Evolutionary conservation across 106 monocot genomes (phyloP).

Genomic region (Dioscorea zingiberensis): DNA sequence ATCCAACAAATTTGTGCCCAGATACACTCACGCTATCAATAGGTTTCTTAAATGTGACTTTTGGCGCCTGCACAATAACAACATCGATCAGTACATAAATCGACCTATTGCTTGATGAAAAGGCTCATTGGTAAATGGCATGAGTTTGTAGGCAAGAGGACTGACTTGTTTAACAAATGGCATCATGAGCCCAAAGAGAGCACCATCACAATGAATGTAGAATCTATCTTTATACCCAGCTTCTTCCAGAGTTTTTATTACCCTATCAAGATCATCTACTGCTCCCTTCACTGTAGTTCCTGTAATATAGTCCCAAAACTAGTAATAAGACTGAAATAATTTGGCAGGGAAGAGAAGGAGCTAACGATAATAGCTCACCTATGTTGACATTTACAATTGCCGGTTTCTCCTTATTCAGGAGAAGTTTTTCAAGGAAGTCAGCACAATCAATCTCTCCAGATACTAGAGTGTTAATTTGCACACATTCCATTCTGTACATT

Average conservation of each 20-base stretch:
- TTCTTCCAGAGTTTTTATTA: constrained; percentile 75
- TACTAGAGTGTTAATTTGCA: constrained; percentile 49
- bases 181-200: constrained; percentile 88
- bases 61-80: constrained; percentile 16
- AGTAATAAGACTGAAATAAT: not conserved
- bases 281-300: constrained; percentile 89
- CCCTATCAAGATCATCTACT: constrained; percentile 85
- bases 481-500: constrained; percentile 71
- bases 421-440: constrained; percentile 42
- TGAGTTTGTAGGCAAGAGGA: not conserved
- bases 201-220: constrained; percentile 96
- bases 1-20: constrained; percentile 81
- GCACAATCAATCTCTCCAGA: constrained; percentile 71
- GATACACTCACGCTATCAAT: constrained; percentile 88
- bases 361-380: constrained; percentile 23
- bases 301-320: constrained; percentile 8
- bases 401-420: constrained; percentile 49
- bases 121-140: too few relatives aligned
- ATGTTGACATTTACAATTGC: constrained; percentile 80
- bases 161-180: constrained; percentile 76
- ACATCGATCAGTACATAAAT: too few relatives aligned
- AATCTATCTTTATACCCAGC: constrained; percentile 72
- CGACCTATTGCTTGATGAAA: too few relatives aligned
- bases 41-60: constrained; percentile 44
- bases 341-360: not conserved